Percentiles rank a stretch among this genome's conserved stretches.
phyloP scores from a whole-genome alignment of 1,284 basidiomycete species.

The Ceratobasidium sp. region DNA sequence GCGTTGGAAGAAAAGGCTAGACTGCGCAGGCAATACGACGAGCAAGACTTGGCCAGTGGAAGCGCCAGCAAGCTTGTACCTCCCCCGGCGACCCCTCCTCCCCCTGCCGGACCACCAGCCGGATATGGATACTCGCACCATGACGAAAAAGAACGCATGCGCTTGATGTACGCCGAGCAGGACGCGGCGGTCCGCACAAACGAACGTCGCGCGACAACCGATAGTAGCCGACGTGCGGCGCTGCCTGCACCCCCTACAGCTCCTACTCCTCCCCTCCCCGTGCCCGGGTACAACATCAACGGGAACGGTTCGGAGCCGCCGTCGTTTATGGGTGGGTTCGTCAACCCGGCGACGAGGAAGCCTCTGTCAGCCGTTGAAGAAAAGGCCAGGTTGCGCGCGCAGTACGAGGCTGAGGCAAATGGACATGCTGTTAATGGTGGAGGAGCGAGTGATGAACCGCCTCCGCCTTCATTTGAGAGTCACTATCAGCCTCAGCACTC shows the following conservation, averaged over 20 bases:
- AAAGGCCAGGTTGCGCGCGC: constrained; percentile 72
- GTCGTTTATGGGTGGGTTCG: constrained; percentile 33
- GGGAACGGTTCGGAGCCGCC: constrained; percentile 24
- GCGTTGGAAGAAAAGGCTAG: constrained; percentile 45
- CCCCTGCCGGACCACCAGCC: constrained; percentile 54
- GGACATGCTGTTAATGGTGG: constrained; percentile 24
- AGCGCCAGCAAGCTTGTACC: constrained; percentile 48
- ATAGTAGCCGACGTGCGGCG: not conserved
- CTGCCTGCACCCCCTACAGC: constrained; percentile 31
- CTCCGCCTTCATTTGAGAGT: constrained; percentile 39
- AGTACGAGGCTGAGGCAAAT: constrained; percentile 65
- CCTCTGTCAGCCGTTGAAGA: constrained; percentile 77
- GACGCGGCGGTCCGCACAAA: constrained; percentile 61
- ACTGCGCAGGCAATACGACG: constrained; percentile 42
- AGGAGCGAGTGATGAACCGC: constrained; percentile 36
- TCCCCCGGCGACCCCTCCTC: constrained; percentile 55
- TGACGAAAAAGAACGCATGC: constrained; percentile 55
- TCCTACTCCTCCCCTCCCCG: constrained; percentile 27
- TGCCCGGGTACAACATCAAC: constrained; percentile 33
- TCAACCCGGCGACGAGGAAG: constrained; percentile 34
- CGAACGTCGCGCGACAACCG: constrained; percentile 38
- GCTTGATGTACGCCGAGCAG: constrained; percentile 64
- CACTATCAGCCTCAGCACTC: constrained; percentile 49
- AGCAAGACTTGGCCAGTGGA: constrained; percentile 28
- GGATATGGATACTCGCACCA: constrained; percentile 30